Evolutionary conservation across 2,329 filamentous ascomycete species (phyloP), one percentile per base, ranked within the genome.

Genomic region (Didymella arachidicola): DNA sequence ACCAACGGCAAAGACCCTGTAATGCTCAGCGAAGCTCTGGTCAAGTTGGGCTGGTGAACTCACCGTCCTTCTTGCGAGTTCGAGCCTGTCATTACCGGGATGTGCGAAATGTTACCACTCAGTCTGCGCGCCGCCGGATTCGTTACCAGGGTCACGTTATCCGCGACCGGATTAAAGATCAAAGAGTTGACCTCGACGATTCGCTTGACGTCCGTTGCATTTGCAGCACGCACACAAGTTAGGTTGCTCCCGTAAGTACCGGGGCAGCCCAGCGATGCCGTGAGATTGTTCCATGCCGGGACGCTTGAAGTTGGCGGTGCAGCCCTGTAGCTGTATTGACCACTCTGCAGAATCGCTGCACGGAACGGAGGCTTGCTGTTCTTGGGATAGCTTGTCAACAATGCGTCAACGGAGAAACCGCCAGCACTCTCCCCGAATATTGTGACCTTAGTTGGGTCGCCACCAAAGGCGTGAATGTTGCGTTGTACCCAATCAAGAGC

Each of bases 401-500:
- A 60, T 1, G 66, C 57, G 44, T 74, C 72, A 10, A 69, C 62
- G 0, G 71, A 67, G 25, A 65, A 65, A 3, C 58, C 64, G 14
- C 72, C 72, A 12, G 71, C 71, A 26, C 66, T 70, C 46, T 73
- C 66, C 7, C 71, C 72, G 36, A 75, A 73, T 8, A 86, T 75
- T 0, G 83, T 86, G 48, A 86, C 82, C 44, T 82, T 81, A 4
- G 64, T 62, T 0, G 74, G 61, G 66, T 85, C 77, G 5, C 83
- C 83, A 1, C 81, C 81, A 54, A 86, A 84, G 1, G 78, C 72
- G 16, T 67, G 66, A 34, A 84, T 80, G 57, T 84, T 81, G 27
- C 79, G 78, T 52, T 79, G 76, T 2, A 82, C 83, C 84, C 84
- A 86, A 65, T 85, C 80, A 1, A 86, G 72, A 3, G 83, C 84